phyloP scores from a whole-genome alignment of 2,329 filamentous ascomycete genomes.

The Fusarium irregulare region DNA sequence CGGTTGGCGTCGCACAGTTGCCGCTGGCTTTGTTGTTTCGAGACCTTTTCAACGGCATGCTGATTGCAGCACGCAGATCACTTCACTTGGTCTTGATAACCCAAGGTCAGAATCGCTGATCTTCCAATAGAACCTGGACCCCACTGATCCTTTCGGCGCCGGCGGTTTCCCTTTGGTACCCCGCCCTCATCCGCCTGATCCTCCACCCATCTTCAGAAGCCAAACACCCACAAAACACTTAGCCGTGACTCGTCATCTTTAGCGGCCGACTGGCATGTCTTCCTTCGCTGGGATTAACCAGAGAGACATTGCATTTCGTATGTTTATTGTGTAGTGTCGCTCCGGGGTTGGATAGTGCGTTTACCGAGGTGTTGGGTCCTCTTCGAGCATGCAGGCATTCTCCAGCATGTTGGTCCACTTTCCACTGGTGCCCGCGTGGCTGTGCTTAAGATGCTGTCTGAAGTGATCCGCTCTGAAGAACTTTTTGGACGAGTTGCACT shows the following conservation, averaged over 20 bases:
- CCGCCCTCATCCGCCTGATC: slow-evolving; percentile 36
- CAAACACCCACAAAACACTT: slow-evolving; percentile 32
- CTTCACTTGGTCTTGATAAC: slow-evolving; percentile 1
- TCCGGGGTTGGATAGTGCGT: slow-evolving; percentile 8
- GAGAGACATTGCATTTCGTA: neutral
- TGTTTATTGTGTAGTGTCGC: slow-evolving; percentile 6
- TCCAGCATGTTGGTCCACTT: slow-evolving; percentile 99
- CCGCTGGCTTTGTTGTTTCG: slow-evolving; percentile 19
- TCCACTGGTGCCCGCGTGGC: slow-evolving; percentile 92
- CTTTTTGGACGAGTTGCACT: slow-evolving; percentile 98
- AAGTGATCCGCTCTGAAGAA: slow-evolving; percentile 98
- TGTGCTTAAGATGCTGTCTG: slow-evolving; percentile 97
- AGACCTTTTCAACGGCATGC: slow-evolving; percentile 16
- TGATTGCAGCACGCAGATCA: slow-evolving; percentile 21
- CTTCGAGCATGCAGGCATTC: slow-evolving; percentile 92
- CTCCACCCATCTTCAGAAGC: slow-evolving; percentile 31
- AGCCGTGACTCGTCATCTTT: slow-evolving; percentile 31
- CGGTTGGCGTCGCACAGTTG: slow-evolving; percentile 18
- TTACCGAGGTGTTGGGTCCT: slow-evolving; percentile 66
- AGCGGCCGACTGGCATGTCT: slow-evolving; percentile 25
- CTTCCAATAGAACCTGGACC: slow-evolving; percentile 19
- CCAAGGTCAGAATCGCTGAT: slow-evolving; percentile 3
- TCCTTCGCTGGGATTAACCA: neutral
- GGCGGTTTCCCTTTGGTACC: slow-evolving; percentile 29
- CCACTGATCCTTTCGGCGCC: slow-evolving; percentile 25